Conservation (phyloP, 805 yeast species). For the Zygosaccharomyces kombuchaensis region DNA sequence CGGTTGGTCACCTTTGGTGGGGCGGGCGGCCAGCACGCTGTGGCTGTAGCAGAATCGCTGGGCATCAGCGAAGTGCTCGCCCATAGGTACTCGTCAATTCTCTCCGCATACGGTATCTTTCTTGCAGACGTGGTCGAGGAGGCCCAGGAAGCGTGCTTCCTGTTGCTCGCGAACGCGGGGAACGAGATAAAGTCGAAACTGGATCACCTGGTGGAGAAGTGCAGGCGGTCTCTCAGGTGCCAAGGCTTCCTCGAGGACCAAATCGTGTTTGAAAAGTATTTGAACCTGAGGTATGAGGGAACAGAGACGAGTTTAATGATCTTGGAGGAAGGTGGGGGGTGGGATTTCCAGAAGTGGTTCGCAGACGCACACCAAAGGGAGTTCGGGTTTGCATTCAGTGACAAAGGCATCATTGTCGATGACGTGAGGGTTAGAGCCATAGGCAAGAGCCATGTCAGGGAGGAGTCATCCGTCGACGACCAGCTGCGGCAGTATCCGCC, state of each 20-base stretch:
- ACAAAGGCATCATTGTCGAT: conserved; percentile 58
- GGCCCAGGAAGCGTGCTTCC: conserved; percentile 66
- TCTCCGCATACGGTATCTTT: conserved; percentile 86
- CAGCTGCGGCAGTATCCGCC: conserved; percentile 43
- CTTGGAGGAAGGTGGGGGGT: conserved; percentile 25
- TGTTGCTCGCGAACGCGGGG: conserved; percentile 34
- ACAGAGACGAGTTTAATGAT: conserved; percentile 87
- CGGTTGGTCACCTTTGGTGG: conserved; percentile 84
- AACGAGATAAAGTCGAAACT: conserved; percentile 45
- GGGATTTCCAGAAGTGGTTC: conserved; percentile 42
- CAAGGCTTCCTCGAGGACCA: conserved; percentile 53
- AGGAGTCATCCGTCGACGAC: conserved; percentile 45
- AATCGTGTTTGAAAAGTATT: conserved; percentile 55
- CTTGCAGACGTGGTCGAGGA: conserved; percentile 83
- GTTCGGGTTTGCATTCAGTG: conserved; percentile 63
- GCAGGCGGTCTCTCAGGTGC: conserved; percentile 37
- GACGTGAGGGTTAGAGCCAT: conserved; percentile 72
- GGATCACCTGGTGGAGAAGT: conserved; percentile 40
- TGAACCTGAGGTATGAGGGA: conserved; percentile 80
- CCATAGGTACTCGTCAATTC: conserved; percentile 76
- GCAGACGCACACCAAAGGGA: conserved; percentile 57
- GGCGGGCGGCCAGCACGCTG: conserved; percentile 91
- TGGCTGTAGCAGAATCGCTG: conserved; percentile 64
- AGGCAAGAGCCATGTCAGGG: conserved; percentile 50
- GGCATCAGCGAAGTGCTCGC: conserved; percentile 67